Base-by-base conservation (phyloP, 192 early-diverging fungal species). In the Entophlyctis luteolus region DNA sequence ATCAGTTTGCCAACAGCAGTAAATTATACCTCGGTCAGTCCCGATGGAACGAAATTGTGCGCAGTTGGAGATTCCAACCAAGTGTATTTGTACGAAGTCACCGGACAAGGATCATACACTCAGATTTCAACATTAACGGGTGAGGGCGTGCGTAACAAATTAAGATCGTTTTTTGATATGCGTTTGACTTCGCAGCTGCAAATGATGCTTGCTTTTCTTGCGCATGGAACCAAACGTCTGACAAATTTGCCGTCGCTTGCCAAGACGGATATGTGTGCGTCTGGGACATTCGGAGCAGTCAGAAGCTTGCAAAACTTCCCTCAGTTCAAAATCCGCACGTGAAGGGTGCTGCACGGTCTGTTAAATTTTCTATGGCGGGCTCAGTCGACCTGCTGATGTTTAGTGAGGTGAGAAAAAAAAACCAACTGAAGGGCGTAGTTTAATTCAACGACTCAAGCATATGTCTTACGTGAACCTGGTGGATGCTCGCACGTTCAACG, bases 211-310 rank as follows among this genome's bases (percentile, higher is more conserved):
- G 90, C 6, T 98, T 96, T 65, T 94, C 91, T 4, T 95, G 94
- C 73, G 87, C 94, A 29, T 98, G 94, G 93, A 96, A 90, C 72
- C 92, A 94, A 58, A 79, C 87, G 16, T 93, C 91, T 1, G 90
- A 93, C 62, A 91, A 88, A 69, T 98, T 98, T 82, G 96, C 96
- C 0, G 94, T 98, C 1, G 94, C 93, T 10, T 93, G 88, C 75
- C 93, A 95, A 73, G 91, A 96, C 74, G 96, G 96, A 6, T 91
- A 75, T 62, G 92, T 94, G 5, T 89, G 85, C 47, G 91, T 98
- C 0, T 98, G 92, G 91, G 96, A 98, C 71, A 83, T 95, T 37
- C 82, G 92, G 22, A 81, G 80, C 47, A 88, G 80, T 31, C 81
- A 89, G 23, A 91, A 91, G 59, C 72, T 95, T 23, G 89, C 85